Conservation (phyloP, 1,284 basidiomycete species). For the Megacollybia platyphylla region DNA sequence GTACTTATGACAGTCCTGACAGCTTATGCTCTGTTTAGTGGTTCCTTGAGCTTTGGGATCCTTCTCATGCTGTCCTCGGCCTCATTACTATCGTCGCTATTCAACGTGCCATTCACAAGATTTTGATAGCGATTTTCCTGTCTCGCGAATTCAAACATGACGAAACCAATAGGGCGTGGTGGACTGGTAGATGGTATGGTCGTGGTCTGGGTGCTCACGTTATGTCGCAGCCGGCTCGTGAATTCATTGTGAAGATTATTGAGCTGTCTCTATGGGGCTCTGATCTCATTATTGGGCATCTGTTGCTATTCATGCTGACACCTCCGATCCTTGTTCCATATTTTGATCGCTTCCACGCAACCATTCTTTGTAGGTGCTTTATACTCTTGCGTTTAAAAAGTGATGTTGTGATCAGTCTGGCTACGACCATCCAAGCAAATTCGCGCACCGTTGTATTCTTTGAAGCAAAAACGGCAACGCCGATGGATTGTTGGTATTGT, state of each 20-base stretch:
- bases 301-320: conserved; percentile 66
- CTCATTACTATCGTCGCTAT: conserved; percentile 80
- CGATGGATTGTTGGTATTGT: conserved; percentile 59
- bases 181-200: conserved; percentile 95
- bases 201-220: conserved; percentile 79
- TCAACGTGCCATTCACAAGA: conserved; percentile 85
- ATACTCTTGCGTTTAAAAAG: conserved; percentile 8
- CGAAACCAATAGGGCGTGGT: conserved; percentile 95
- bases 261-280: conserved; percentile 74
- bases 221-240: conserved; percentile 82
- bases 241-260: conserved; percentile 81
- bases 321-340: conserved; percentile 65
- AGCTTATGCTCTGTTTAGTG: conserved; percentile 37
- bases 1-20: conserved; percentile 2
- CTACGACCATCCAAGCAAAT: conserved; percentile 82
- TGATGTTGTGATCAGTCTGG: conserved; percentile 46
- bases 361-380: conserved; percentile 49
- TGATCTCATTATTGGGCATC: conserved; percentile 55
- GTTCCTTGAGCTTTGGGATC: conserved; percentile 91
- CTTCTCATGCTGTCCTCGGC: conserved; percentile 83
- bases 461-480: conserved; percentile 79
- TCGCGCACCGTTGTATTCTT: conserved; percentile 84
- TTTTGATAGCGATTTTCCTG: conserved; percentile 84
- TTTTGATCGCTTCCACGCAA: conserved; percentile 66
- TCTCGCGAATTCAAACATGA: conserved; percentile 96